A percentile compares a stretch with the other conserved stretches of the same genome.
Evolutionary conservation across 306 rosid genomes (phyloP).

Genomic region (Notholithocarpus densiflorus): DNA sequence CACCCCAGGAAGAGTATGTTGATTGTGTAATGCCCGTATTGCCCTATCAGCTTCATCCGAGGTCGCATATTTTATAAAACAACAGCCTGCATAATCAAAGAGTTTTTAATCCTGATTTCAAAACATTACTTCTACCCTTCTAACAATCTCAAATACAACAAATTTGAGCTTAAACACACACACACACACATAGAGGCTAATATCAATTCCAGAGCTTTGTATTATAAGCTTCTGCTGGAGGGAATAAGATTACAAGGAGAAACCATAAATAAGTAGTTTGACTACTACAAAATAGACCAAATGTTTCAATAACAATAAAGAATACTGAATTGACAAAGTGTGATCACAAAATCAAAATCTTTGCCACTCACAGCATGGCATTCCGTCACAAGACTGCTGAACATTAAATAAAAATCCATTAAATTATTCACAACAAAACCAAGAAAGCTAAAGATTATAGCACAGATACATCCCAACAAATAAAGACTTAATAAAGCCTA

Average conservation of each 20-base stretch:
- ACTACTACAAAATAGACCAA: neutral
- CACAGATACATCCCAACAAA: neutral
- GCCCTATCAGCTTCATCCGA: constrained; percentile 95
- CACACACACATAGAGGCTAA: neutral
- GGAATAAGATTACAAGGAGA: neutral
- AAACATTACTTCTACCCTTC: constrained; percentile 10
- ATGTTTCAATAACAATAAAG: neutral
- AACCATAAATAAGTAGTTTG: neutral
- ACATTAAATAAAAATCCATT: neutral
- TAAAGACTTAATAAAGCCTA: no score
- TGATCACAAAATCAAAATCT: neutral
- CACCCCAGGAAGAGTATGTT: constrained; percentile 93
- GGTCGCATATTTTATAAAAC: constrained; percentile 91
- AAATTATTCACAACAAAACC: neutral
- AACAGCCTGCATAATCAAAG: constrained; percentile 84
- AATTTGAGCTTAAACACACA: neutral
- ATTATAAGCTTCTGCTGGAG: neutral
- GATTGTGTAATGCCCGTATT: constrained; percentile 93
- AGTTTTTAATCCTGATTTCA: constrained; percentile 37
- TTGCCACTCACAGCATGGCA: neutral
- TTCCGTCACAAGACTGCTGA: neutral
- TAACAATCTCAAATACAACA: neutral
- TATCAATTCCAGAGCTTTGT: neutral
- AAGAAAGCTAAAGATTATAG: neutral
- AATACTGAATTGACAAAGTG: neutral